Conservation (phyloP, 2,329 filamentous ascomycete species). For the Ceratocystis cacaofunesta region DNA sequence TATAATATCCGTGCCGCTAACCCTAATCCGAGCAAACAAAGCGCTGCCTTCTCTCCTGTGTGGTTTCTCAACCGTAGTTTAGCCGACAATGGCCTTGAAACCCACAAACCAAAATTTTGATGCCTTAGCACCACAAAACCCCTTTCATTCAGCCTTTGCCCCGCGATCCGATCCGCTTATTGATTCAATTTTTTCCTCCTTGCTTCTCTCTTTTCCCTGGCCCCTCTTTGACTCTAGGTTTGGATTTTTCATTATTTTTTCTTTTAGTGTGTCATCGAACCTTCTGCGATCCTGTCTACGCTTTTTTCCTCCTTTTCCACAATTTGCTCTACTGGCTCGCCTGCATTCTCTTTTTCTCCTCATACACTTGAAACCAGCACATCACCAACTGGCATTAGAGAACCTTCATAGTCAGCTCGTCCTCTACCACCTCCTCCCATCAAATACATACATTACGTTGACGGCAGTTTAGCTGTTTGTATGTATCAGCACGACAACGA, state of each 20-base stretch:
- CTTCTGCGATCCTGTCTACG: slow-evolving; percentile 4
- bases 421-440: slow-evolving; percentile 14
- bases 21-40: not conserved
- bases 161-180: not conserved
- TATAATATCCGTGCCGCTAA: not conserved
- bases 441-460: slow-evolving; percentile 16
- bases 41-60: not conserved
- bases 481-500: slow-evolving; percentile 94
- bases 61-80: not conserved
- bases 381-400: slow-evolving; percentile 1
- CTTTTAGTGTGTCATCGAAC: slow-evolving; percentile 6
- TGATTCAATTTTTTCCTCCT: slow-evolving; percentile 16
- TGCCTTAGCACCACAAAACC: not conserved
- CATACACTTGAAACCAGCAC: slow-evolving; percentile 11
- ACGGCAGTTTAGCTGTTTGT: slow-evolving; percentile 37
- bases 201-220: slow-evolving; percentile 15
- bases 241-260: slow-evolving; percentile 5
- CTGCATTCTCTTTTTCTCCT: slow-evolving; percentile 12
- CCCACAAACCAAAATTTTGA: slow-evolving; percentile 3
- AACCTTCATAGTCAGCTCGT: slow-evolving; percentile 6
- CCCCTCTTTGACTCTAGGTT: slow-evolving; percentile 13
- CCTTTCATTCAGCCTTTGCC: not conserved
- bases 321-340: slow-evolving; percentile 11
- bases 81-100: not conserved
- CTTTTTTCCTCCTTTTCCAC: slow-evolving; percentile 14